Evolutionary conservation across 306 rosid species (phyloP).

Genomic region (Corylus avellana): DNA sequence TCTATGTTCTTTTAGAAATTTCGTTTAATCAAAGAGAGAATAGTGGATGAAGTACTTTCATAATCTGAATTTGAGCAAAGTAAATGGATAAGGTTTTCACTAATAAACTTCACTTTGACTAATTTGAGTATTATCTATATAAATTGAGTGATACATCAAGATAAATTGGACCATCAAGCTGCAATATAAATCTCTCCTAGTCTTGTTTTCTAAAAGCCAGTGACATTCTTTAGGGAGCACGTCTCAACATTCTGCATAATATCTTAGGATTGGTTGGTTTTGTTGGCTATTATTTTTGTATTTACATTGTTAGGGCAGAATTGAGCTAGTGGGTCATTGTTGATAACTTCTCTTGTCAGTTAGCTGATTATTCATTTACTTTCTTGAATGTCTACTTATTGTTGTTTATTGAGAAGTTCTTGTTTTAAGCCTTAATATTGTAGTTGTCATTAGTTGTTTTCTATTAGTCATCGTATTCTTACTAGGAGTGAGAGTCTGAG

Average conservation of each 20-base stretch:
- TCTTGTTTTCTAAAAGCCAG: background rate
- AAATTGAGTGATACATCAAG: background rate
- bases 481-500: background rate
- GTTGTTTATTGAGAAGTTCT: background rate
- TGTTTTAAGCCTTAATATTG: background rate
- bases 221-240: background rate
- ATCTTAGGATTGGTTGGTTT: background rate
- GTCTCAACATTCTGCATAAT: background rate
- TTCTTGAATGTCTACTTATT: background rate
- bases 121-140: background rate
- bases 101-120: background rate
- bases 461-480: background rate
- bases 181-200: background rate
- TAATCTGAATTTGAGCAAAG: background rate
- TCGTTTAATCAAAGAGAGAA: background rate
- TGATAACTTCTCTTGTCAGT: background rate
- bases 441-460: background rate
- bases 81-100: background rate
- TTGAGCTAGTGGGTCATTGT: background rate
- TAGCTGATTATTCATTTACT: background rate
- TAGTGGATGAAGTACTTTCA: background rate
- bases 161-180: background rate
- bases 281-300: background rate
- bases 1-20: background rate
- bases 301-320: background rate